Percentiles rank a stretch among this genome's conserved stretches.
Conservation (phyloP, 495 filamentous ascomycete species). For the Trichocladium antarcticum region DNA sequence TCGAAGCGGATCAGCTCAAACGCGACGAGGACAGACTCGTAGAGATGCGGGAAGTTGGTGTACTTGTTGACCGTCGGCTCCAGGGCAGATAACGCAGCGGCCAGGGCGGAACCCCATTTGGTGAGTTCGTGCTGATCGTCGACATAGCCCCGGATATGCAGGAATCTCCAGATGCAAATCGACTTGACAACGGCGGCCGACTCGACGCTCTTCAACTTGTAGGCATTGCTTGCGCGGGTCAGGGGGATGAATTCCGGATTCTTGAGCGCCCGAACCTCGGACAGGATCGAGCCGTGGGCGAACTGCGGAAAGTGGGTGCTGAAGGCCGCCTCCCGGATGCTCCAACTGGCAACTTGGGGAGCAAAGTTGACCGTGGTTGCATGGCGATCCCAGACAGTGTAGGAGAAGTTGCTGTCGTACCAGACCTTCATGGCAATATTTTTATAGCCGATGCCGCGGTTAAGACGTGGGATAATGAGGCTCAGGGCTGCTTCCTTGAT, state of each 20-base stretch:
- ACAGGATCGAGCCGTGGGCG: conserved; percentile 44
- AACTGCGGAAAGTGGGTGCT: conserved; percentile 37
- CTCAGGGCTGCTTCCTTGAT: conserved; percentile 64
- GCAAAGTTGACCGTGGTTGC: conserved; percentile 48
- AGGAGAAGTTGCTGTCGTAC: conserved; percentile 63
- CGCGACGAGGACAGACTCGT: conserved; percentile 49
- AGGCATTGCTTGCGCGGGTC: conserved; percentile 45
- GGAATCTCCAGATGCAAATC: conserved; percentile 74
- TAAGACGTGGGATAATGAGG: conserved; percentile 62
- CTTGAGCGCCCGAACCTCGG: conserved; percentile 48
- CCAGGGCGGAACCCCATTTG: conserved; percentile 68
- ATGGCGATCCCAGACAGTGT: conserved; percentile 49
- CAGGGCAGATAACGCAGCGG: conserved; percentile 52
- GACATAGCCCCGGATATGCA: conserved; percentile 79
- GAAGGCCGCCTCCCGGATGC: conserved; percentile 46
- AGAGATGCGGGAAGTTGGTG: conserved; percentile 37
- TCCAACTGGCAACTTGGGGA: conserved; percentile 59
- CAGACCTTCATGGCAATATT: conserved; percentile 67
- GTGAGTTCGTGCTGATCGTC: conserved; percentile 73
- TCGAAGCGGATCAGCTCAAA: conserved; percentile 70
- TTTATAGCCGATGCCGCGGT: conserved; percentile 69
- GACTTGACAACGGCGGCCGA: conserved; percentile 61
- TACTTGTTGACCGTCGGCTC: conserved; percentile 50
- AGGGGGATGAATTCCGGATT: conserved; percentile 54
- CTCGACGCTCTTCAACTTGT: conserved; percentile 34